A percentile compares a stretch with the other conserved stretches of the same genome.
These are phyloP conservation scores for Waltiozyma sp. DNA, from an alignment of 1,139 yeast species.

Conservation along the genomic window DNA sequence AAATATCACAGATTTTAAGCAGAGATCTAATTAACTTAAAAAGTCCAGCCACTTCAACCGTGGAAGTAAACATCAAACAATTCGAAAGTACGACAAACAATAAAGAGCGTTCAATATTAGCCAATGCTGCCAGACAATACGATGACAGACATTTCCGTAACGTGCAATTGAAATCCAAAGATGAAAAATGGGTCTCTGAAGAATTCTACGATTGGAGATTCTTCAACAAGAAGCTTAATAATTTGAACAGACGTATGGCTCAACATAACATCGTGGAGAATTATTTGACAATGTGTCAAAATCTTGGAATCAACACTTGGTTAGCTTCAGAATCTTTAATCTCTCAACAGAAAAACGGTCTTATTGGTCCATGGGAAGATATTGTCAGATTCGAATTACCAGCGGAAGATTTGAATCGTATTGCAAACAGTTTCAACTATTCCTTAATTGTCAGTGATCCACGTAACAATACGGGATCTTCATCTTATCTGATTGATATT, in stretches of 20 bases:
- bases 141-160: constrained; percentile 21
- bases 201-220: constrained; percentile 33
- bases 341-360: constrained; percentile 46
- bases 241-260: constrained; percentile 28
- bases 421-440: constrained; percentile 35
- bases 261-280: constrained; percentile 34
- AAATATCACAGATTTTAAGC: constrained; percentile 16
- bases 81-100: constrained; percentile 17
- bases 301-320: constrained; percentile 37
- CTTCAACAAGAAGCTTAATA: constrained; percentile 23
- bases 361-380: constrained; percentile 43
- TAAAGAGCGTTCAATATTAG: constrained; percentile 17
- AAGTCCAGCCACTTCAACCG: constrained; percentile 9
- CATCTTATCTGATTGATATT: constrained; percentile 32
- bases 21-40: constrained; percentile 19
- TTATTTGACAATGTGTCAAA: constrained; percentile 34
- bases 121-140: constrained; percentile 20
- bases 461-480: constrained; percentile 28
- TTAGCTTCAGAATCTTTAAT: constrained; percentile 39
- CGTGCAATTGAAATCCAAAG: constrained; percentile 17
- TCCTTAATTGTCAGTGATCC: constrained; percentile 32
- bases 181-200: constrained; percentile 19
- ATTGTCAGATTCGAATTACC: constrained; percentile 41
- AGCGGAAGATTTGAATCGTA: constrained; percentile 27
- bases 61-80: constrained; percentile 10